Conservation (phyloP, 495 filamentous ascomycete genomes). For the Penicillium lividum region DNA sequence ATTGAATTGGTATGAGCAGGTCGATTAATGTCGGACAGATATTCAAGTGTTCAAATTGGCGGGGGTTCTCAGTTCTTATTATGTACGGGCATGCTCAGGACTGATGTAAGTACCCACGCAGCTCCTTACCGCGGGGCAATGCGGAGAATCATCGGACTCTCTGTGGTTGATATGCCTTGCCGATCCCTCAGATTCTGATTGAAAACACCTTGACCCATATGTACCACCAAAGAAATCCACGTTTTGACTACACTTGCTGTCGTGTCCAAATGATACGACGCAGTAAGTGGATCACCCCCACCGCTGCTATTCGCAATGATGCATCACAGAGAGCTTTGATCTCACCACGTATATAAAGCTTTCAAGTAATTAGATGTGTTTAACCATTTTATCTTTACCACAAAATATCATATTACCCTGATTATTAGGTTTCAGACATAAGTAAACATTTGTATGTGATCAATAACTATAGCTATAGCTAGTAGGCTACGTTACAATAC, state of each 20-base stretch:
- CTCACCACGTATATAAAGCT: neutral
- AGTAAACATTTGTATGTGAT: too few relatives aligned
- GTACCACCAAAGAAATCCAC: neutral
- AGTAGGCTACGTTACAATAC: too few relatives aligned
- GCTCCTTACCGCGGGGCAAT: constrained; percentile 29
- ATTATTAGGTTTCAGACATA: too few relatives aligned
- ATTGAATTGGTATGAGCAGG: neutral
- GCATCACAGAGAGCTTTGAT: neutral
- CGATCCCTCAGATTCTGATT: constrained; percentile 12
- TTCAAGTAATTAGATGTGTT: too few relatives aligned
- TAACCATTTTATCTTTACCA: too few relatives aligned
- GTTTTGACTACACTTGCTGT: constrained; percentile 2
- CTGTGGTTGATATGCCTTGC: constrained; percentile 13
- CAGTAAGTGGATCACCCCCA: neutral
- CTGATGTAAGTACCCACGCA: constrained; percentile 13
- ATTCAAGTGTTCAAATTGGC: neutral
- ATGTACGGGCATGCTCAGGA: neutral
- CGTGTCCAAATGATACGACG: neutral
- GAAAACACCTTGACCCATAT: neutral
- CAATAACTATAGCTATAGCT: too few relatives aligned
- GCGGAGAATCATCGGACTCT: constrained; percentile 27
- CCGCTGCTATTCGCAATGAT: constrained; percentile 10
- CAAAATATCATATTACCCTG: too few relatives aligned
- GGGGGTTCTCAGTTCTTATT: constrained; percentile 6
- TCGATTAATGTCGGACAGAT: neutral